Base-by-base conservation (phyloP, 1,284 basidiomycete genomes). In the Hypsizygus ulmarius region DNA sequence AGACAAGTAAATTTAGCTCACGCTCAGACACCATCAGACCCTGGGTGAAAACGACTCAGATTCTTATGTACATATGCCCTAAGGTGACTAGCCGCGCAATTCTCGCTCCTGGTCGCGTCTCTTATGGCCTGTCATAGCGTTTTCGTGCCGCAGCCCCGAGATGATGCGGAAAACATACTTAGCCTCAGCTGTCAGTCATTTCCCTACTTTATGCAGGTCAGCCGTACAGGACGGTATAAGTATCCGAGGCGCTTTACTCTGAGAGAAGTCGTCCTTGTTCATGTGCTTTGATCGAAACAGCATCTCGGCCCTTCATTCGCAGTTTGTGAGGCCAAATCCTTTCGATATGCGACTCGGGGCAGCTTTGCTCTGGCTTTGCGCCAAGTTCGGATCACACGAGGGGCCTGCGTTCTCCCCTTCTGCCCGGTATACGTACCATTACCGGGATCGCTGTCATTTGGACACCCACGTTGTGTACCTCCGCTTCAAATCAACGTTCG, bases 241-340 rank as follows among this genome's bases (percentile, higher is more conserved):
- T 28, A 12, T 19, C 32, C 14, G 18, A 21, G 21, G 14, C 39
- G 12, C 16, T 21, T 8, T 8, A 15, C 21, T 30, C 29, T 8
- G 27, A 21, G 12, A 33, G 3, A 10, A 44, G 4, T 5, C 6
- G 18, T 27, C 10, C 18, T 27, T 27, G 3, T 12, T 33, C 45
- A 47, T 47, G 45, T 39, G 45, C 36, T 47, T 35, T 47, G 45
- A 47, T 47, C 32, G 32, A 21, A 47, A 39, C 40, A 41, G 40
- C 18, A 28, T 11, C 40, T 12, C 16, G 18, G 12, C 29, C 33
- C 34, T 36, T 18, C 5, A 15, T 8, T 36, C 46, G 46, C 47
- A 43, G 15, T 49, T 49, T 44, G 35, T 11, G 47, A 19, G 47
- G 41, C 37, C 15, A 32, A 35, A 27, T 15, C 6, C 11, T 5